Conservation (phyloP, 352 stramenopile species). For the Phytophthora sojae region DNA sequence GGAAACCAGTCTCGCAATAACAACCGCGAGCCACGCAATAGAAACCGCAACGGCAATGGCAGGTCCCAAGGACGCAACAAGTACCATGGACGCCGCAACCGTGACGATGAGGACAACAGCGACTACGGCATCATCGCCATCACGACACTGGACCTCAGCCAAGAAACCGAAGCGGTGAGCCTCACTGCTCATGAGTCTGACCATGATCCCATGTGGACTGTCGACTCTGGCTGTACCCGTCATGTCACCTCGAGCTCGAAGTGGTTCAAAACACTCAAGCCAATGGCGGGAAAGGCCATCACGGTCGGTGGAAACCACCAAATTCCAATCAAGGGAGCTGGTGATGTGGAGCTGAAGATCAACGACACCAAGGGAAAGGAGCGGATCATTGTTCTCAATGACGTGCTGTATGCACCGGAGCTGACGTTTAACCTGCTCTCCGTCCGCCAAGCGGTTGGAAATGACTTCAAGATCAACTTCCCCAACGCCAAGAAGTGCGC, state of each 20-base stretch:
- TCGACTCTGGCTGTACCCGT: slow-evolving; percentile 24
- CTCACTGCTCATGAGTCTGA: background rate
- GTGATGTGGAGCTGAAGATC: slow-evolving; percentile 13
- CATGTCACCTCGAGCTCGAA: slow-evolving; percentile 5
- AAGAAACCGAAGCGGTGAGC: background rate
- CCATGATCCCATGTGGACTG: slow-evolving; percentile 9
- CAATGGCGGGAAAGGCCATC: slow-evolving; percentile 9
- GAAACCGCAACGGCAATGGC: background rate
- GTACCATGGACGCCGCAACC: slow-evolving; percentile 5
- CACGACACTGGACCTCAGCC: slow-evolving; percentile 8
- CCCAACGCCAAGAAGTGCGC: slow-evolving; percentile 27
- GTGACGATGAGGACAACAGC: background rate
- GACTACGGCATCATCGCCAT: slow-evolving; percentile 26
- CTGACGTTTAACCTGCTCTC: slow-evolving; percentile 20
- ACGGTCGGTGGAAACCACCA: slow-evolving; percentile 27
- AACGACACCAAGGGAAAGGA: slow-evolving; percentile 13
- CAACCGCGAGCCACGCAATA: background rate
- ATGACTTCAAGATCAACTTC: slow-evolving; percentile 26
- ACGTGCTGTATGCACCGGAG: slow-evolving; percentile 16
- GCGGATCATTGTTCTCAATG: slow-evolving; percentile 1
- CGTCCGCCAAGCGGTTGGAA: slow-evolving; percentile 17
- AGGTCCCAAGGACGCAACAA: slow-evolving; percentile 3
- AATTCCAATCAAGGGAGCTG: slow-evolving; percentile 12
- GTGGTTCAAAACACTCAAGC: slow-evolving; percentile 12
- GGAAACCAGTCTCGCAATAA: slow-evolving; percentile 1